These are phyloP conservation scores for Carex scoparia DNA, from an alignment of 176 grass and related monocot species.

Conservation along the genomic window DNA sequence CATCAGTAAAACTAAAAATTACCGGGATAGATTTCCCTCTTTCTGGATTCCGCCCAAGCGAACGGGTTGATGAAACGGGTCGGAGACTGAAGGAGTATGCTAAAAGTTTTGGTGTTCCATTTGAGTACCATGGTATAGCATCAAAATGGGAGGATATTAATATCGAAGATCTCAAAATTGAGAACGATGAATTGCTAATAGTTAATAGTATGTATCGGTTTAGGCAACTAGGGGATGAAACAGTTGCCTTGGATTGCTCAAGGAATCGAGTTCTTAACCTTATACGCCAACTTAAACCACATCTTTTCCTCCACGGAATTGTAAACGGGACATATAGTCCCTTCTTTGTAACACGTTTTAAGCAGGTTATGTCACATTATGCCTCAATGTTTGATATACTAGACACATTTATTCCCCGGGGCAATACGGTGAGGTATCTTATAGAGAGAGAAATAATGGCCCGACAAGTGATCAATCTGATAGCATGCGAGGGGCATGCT, in stretches of 20 bases:
- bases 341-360: slow-evolving; percentile 42
- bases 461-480: slow-evolving; percentile 13
- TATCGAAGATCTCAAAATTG: slow-evolving; percentile 23
- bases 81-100: slow-evolving; percentile 29
- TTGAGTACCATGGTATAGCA: slow-evolving; percentile 31
- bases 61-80: slow-evolving; percentile 19
- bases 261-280: slow-evolving; percentile 39
- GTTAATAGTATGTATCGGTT: background rate
- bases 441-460: slow-evolving; percentile 25
- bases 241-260: slow-evolving; percentile 24
- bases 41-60: slow-evolving; percentile 29
- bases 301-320: slow-evolving; percentile 30
- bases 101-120: slow-evolving; percentile 30
- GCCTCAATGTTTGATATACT: slow-evolving; percentile 26
- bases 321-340: slow-evolving; percentile 36
- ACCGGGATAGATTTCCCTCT: slow-evolving; percentile 12
- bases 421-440: background rate
- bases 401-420: slow-evolving; percentile 12
- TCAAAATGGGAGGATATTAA: slow-evolving; percentile 29
- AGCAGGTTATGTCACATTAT: slow-evolving; percentile 16
- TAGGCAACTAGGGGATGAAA: background rate
- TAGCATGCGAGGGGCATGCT: slow-evolving; percentile 33
- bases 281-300: slow-evolving; percentile 35
- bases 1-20: background rate
- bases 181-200: background rate